Evolutionary conservation across 805 yeast genomes (phyloP).

Genomic region (Osmozyma mogii): DNA sequence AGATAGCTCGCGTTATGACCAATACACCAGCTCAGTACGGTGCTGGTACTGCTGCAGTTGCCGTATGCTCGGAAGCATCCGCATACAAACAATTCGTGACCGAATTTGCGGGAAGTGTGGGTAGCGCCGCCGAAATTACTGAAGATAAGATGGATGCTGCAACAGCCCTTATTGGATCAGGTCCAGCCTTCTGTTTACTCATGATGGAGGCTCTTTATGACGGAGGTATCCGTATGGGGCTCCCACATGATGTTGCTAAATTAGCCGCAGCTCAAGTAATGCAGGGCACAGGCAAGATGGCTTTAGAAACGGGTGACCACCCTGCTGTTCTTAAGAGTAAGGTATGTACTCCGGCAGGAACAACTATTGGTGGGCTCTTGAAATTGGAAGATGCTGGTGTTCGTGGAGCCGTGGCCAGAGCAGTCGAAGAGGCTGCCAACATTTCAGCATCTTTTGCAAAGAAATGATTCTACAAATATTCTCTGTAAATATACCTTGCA

Average conservation of each 20-base stretch:
- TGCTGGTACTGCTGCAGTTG: constrained; percentile 88
- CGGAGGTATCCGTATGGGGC: constrained; percentile 91
- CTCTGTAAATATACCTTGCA: too few relatives aligned
- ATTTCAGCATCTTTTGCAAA: constrained; percentile 52
- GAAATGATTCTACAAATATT: constrained; percentile 12
- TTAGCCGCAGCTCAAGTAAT: constrained; percentile 88
- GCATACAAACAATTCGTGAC: constrained; percentile 39
- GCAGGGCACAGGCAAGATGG: constrained; percentile 93
- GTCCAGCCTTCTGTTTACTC: constrained; percentile 87
- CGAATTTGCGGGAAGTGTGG: constrained; percentile 55
- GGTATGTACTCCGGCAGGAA: constrained; percentile 97
- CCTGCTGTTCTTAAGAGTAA: constrained; percentile 83
- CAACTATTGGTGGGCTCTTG: constrained; percentile 91
- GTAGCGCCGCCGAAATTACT: constrained; percentile 59
- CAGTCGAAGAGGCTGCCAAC: constrained; percentile 86
- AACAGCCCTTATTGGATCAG: constrained; percentile 91
- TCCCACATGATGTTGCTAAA: constrained; percentile 75
- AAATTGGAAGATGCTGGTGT: constrained; percentile 89
- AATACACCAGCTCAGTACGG: constrained; percentile 94
- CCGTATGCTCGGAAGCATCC: constrained; percentile 52
- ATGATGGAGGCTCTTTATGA: constrained; percentile 90
- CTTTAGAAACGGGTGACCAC: constrained; percentile 68
- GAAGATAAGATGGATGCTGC: constrained; percentile 96
- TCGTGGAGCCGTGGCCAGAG: constrained; percentile 79
- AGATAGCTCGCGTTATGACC: constrained; percentile 91